phyloP scores from a whole-genome alignment of 73 alveolate genomes.

The Effrenium voratum region DNA sequence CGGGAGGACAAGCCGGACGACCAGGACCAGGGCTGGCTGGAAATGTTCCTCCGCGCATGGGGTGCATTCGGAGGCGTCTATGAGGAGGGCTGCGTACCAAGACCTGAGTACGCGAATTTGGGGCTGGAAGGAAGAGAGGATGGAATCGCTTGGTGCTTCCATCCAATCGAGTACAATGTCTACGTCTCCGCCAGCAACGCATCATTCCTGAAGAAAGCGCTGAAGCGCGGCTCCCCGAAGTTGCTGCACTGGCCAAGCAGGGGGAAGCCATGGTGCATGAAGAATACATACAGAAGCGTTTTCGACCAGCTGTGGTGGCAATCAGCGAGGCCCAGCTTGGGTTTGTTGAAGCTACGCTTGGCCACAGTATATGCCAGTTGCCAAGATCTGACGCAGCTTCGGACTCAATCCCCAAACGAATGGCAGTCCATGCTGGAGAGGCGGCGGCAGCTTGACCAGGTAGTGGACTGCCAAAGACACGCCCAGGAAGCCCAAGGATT shows the following conservation, averaged over 20 bases:
- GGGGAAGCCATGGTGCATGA: constrained; percentile 4
- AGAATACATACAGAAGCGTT: neutral
- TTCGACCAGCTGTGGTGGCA: constrained; percentile 27
- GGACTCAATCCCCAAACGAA: too few relatives aligned
- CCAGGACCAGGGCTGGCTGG: constrained; percentile 15
- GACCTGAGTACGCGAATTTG: neutral
- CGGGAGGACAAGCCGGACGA: neutral
- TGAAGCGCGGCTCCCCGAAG: neutral
- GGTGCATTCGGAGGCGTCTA: constrained; percentile 6
- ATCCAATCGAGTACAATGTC: neutral
- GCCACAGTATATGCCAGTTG: too few relatives aligned
- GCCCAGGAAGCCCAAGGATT: too few relatives aligned
- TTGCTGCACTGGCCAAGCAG: neutral
- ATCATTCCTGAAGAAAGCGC: neutral
- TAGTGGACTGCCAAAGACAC: too few relatives aligned
- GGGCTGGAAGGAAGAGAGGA: too few relatives aligned
- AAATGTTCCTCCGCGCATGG: neutral
- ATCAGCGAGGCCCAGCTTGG: too few relatives aligned
- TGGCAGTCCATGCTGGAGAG: too few relatives aligned
- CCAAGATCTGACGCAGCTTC: too few relatives aligned
- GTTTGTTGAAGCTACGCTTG: too few relatives aligned
- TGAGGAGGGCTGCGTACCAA: neutral
- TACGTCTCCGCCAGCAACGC: too few relatives aligned
- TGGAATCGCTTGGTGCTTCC: neutral
- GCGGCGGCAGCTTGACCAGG: too few relatives aligned